Base-by-base conservation (phyloP, 176 grass and related monocot species). In the Oryza coarctata region DNA sequence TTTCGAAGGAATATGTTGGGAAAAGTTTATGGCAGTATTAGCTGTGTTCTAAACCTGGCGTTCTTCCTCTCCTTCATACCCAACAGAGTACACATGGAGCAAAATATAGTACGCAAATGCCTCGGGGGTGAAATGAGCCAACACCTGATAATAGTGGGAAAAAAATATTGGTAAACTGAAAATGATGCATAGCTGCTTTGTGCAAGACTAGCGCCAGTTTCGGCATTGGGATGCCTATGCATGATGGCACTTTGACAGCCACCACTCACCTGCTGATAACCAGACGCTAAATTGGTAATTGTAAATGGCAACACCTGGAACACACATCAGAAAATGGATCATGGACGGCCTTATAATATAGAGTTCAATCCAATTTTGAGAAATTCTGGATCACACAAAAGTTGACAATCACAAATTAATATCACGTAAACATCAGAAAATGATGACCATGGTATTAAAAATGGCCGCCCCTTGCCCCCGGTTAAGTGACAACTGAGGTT, bases 391-490 rank as follows among this genome's bases (percentile, higher is more conserved):
- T 12, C 65, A 49, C 25, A 78, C 45, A 43, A 62, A 49, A 60
- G 12, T 14, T 35, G 30, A 50, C 12, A 3, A 10, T 39, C 41
- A 75, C 40, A 32, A 28, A 35, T 76, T 83, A 30, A 39, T 44
- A 77, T 76, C 73, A 62, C 32, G 49, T 57, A 55, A 13, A 38
- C 35, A 70, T 71, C 52, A 34, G 70, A 83, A 11, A 73, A 28
- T 17, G 80, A 83, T 74, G 36, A 22, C 34, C 27, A 23, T 33
- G 14, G 60, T 15, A 70, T 87, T 36, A 63, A 73, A 12, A 73
- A 49, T 22, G 11, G 73, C 79, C 72, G 72, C 79, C 85, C 85
- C 65, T 87, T 82, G 72, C 85, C 79, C 86, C 69, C 79, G 81
- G 86, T 68, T 73, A 79, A 68, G 62, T 79, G 80, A 32, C 69